Percentiles rank a stretch among this genome's conserved stretches.
Conservation (phyloP, 2,329 filamentous ascomycete species). For the Dichotomopilus funicola region DNA sequence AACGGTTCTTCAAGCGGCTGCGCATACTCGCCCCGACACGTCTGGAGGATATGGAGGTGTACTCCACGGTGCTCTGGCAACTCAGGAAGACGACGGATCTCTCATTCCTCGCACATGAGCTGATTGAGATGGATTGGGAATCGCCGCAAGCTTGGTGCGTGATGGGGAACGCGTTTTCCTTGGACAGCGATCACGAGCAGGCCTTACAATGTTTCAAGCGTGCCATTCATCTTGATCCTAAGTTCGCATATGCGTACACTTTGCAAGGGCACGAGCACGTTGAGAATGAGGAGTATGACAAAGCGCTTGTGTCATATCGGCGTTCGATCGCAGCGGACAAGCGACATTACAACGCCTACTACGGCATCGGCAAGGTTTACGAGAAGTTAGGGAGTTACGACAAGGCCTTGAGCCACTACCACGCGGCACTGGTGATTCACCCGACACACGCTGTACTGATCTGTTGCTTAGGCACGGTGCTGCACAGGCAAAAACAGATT, state of each 20-base stretch:
- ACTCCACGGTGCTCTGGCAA: constrained; percentile 98
- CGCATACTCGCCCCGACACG: constrained; percentile 73
- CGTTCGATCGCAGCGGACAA: constrained; percentile 78
- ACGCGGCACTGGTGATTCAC: constrained; percentile 81
- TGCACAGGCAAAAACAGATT: constrained; percentile 83
- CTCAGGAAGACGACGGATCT: constrained; percentile 86
- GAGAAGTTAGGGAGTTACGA: constrained; percentile 88
- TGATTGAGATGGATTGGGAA: constrained; percentile 79
- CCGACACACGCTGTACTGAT: constrained; percentile 88
- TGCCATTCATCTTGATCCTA: constrained; percentile 81
- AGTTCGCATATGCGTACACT: constrained; percentile 93
- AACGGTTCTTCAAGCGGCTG: constrained; percentile 76
- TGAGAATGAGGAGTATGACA: constrained; percentile 94
- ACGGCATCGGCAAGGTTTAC: constrained; percentile 76
- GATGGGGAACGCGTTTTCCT: constrained; percentile 88
- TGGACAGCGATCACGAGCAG: constrained; percentile 88
- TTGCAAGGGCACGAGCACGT: constrained; percentile 94
- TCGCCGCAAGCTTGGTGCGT: constrained; percentile 96
- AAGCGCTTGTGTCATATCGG: constrained; percentile 81
- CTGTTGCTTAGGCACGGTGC: constrained; percentile 82
- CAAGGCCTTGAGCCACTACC: constrained; percentile 86
- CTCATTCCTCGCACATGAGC: constrained; percentile 83
- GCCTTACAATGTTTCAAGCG: constrained; percentile 91
- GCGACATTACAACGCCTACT: constrained; percentile 97
- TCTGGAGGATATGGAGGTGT: constrained; percentile 94